These are phyloP conservation scores for Diaporthe sp. DNA, from an alignment of 2,329 filamentous ascomycete species.

Conservation along the genomic window DNA sequence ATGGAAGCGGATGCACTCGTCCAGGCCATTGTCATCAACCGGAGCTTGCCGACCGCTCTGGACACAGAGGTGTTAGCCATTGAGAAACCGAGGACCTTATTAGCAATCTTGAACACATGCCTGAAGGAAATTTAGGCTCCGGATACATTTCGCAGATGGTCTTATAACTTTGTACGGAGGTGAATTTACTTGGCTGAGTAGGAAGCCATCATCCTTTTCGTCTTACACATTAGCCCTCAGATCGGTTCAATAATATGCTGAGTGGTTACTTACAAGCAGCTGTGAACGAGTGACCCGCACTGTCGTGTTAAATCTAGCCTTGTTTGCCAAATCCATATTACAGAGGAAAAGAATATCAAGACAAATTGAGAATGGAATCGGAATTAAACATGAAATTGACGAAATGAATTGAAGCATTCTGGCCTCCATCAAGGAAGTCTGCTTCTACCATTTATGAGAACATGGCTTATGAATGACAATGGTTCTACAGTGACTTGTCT, in stretches of 20 bases:
- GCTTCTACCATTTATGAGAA: neutral
- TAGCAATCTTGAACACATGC: neutral
- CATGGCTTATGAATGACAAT: neutral
- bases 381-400: neutral
- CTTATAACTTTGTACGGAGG: neutral
- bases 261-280: neutral
- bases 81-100: neutral
- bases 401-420: too few relatives aligned
- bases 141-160: neutral
- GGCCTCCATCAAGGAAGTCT: neutral
- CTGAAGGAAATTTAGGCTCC: constrained; percentile 5
- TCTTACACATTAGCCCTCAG: neutral
- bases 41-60: constrained; percentile 14
- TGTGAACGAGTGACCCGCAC: constrained; percentile 9
- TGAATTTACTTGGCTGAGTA: neutral
- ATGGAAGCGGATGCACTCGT: constrained; percentile 15
- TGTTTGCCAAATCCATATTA: neutral
- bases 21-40: neutral
- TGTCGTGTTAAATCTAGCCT: constrained; percentile 2
- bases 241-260: neutral
- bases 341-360: neutral
- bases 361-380: neutral
- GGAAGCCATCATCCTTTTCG: constrained; percentile 7
- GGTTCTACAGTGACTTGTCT: neutral
- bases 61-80: neutral